Conservation (phyloP, 768 basidiomycete genomes). For the Hypholoma fasciculare region DNA sequence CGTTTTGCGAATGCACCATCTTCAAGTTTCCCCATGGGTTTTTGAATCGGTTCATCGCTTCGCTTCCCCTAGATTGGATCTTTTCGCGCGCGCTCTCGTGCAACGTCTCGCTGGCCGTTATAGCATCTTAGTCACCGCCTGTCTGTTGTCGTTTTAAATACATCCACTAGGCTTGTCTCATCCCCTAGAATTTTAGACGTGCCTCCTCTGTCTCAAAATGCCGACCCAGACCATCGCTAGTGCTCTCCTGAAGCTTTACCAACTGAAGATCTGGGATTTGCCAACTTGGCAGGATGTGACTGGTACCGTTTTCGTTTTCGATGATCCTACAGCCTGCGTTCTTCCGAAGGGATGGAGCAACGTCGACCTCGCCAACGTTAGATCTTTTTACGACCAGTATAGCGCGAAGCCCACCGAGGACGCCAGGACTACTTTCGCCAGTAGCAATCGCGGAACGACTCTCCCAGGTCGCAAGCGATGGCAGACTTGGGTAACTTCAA, state of each 20-base stretch:
- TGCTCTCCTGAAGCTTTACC: not conserved
- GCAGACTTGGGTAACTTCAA: slow-evolving; percentile 3
- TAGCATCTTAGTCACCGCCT: too few relatives aligned
- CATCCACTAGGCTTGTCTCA: too few relatives aligned
- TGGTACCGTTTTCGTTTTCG: not conserved
- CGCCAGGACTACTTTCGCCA: slow-evolving; percentile 9
- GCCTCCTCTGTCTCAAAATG: too few relatives aligned
- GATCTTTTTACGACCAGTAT: slow-evolving; percentile 15
- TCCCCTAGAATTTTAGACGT: too few relatives aligned
- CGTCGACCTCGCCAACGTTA: slow-evolving; percentile 6
- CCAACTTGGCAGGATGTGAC: not conserved
- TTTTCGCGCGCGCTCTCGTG: too few relatives aligned
- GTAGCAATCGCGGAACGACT: not conserved
- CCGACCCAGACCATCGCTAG: not conserved
- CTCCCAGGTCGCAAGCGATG: slow-evolving; percentile 15
- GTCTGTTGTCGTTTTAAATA: too few relatives aligned
- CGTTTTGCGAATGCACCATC: too few relatives aligned
- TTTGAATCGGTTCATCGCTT: too few relatives aligned
- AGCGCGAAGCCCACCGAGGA: not conserved
- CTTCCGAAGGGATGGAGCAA: slow-evolving; percentile 12
- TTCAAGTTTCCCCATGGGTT: too few relatives aligned
- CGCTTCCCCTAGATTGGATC: too few relatives aligned
- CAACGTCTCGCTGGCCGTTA: too few relatives aligned
- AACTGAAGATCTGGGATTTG: not conserved
- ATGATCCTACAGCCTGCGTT: not conserved